Conservation (phyloP, 768 basidiomycete genomes). For the Podaxis rugospora region DNA sequence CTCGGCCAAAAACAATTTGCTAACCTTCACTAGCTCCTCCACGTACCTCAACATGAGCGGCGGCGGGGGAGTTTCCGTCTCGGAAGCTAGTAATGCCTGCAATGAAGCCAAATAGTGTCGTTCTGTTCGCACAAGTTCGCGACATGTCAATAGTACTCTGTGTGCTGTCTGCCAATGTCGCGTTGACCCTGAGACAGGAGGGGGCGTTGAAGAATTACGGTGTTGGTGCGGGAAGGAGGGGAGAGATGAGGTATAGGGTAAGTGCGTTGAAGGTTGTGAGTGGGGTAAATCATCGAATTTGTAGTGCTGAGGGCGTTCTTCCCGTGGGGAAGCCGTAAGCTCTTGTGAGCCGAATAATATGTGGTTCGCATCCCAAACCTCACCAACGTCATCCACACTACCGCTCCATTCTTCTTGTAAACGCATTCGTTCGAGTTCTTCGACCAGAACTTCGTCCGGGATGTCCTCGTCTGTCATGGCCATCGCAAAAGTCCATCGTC, state of each 20-base stretch:
- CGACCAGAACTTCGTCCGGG: constrained; percentile 46
- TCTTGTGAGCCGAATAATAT: constrained; percentile 3
- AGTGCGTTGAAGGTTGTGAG: not conserved
- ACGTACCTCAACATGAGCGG: constrained; percentile 48
- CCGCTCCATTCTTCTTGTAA: constrained; percentile 12
- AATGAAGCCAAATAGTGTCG: constrained; percentile 36
- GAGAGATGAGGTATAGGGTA: constrained; percentile 19
- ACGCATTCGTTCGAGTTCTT: constrained; percentile 42
- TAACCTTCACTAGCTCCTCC: constrained; percentile 45
- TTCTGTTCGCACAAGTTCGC: constrained; percentile 39
- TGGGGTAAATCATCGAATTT: not conserved
- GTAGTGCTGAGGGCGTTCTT: not conserved
- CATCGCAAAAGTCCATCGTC: constrained; percentile 38
- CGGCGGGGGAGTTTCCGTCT: constrained; percentile 42
- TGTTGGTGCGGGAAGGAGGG: constrained; percentile 22
- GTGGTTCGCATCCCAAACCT: constrained; percentile 16
- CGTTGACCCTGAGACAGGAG: constrained; percentile 16
- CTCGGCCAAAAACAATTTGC: constrained; percentile 43
- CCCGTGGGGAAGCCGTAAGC: constrained; percentile 4
- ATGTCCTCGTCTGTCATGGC: constrained; percentile 47
- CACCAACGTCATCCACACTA: constrained; percentile 14
- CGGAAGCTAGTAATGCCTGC: constrained; percentile 27
- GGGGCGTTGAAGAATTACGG: constrained; percentile 17
- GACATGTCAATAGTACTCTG: constrained; percentile 32
- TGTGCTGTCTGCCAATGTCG: constrained; percentile 34